Base-by-base conservation (phyloP, 352 stramenopile species). In the Globisporangium paroecandrum region DNA sequence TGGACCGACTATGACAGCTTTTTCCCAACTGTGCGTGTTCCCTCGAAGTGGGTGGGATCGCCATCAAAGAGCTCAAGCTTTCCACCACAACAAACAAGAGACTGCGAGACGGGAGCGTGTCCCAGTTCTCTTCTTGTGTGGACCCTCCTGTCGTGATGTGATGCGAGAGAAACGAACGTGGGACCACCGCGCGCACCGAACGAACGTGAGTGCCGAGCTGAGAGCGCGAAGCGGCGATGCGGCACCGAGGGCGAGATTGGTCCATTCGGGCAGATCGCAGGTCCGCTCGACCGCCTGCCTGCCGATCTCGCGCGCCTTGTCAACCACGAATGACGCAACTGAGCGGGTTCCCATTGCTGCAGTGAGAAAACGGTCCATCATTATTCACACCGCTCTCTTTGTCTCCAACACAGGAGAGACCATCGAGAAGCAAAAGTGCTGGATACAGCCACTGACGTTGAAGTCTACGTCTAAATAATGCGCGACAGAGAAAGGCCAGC, bases 61-160 rank as follows among this genome's bases (percentile, higher is more conserved):
- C 55, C 27, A 60, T 59, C 55, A 66, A 1, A 47, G 41, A 20
- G 41, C 41, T 47, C 41, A 47, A 47, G 41, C 20, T 47, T 47
- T 47, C 41, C 41, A 47, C 41, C 41, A 4, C 41, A 47, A 47
- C 32, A 20, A 47, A 47, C 32, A 20, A 47, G 41, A 47, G 41
- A 47, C 41, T 4, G 15, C 41, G 41, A 13, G 41, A 13, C 10
- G 3, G 36, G 36, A 43, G 36, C 36, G 36, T 47, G 41, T 47
- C 41, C 41, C 41, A 47, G 22, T 53, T 56, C 49, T 56, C 41
- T 81, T 56, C 41, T 81, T 68, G 51, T 68, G 51, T 57, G n/a
- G 49, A 56, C 51, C 51, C 51, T 32, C 51, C 13, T 47, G 41
- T 20, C 5, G 4, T 20, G 41, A 13, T 43, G 32, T 36, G 25